Percentiles rank a stretch among this genome's conserved stretches.
phyloP scores from a whole-genome alignment of 495 filamentous ascomycete genomes.

The Penicilliopsis zonata region DNA sequence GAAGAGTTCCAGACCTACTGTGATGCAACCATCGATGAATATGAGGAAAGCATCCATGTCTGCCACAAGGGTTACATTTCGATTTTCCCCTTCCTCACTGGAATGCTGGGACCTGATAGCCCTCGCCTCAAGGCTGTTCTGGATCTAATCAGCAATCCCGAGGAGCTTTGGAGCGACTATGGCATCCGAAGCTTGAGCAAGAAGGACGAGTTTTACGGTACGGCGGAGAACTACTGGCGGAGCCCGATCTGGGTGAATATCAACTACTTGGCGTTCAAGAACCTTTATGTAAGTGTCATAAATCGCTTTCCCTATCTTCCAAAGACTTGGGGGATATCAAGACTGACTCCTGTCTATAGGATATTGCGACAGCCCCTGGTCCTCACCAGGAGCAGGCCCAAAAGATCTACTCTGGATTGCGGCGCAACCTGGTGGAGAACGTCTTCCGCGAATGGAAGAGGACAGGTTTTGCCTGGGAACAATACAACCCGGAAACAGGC shows the following conservation, averaged over 20 bases:
- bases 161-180: conserved; percentile 76
- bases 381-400: conserved; percentile 59
- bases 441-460: conserved; percentile 79
- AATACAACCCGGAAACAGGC: conserved; percentile 92
- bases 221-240: conserved; percentile 94
- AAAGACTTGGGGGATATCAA: no score
- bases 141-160: conserved; percentile 64
- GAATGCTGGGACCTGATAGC: conserved; percentile 61
- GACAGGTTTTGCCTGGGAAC: conserved; percentile 97
- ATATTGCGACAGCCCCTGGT: conserved; percentile 37
- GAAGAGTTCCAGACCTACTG: conserved; percentile 72
- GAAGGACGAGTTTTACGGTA: conserved; percentile 71
- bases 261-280: conserved; percentile 77
- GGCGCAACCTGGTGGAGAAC: conserved; percentile 77
- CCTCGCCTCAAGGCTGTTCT: conserved; percentile 60
- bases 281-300: conserved; percentile 66
- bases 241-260: conserved; percentile 97
- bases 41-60: conserved; percentile 77
- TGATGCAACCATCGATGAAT: conserved; percentile 92
- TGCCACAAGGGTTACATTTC: conserved; percentile 97
- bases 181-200: conserved; percentile 83
- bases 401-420: conserved; percentile 63
- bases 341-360: conserved; percentile 17
- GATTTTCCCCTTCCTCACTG: conserved; percentile 83
- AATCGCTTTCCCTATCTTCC: no score